phyloP scores from a whole-genome alignment of 345 rosid species.

The Salix dunnii region DNA sequence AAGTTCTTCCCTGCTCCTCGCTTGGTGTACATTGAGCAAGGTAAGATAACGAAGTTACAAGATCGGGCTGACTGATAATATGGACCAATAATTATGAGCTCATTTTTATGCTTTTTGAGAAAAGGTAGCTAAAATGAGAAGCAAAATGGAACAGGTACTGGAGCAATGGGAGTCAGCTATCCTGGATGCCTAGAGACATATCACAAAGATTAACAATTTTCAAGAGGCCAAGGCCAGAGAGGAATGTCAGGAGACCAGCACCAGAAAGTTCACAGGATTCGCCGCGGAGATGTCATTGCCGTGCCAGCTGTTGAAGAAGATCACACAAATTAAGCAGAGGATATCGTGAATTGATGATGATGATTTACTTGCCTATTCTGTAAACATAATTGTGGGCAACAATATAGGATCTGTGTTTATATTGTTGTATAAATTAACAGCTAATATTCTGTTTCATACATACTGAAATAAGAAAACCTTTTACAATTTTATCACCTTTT shows the following conservation, averaged over 20 bases:
- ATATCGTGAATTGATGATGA: too few relatives aligned
- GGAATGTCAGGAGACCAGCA: constrained; percentile 24
- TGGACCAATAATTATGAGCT: neutral
- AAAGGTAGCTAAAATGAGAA: neutral
- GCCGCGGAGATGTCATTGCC: constrained; percentile 35
- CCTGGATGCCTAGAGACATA: constrained; percentile 36
- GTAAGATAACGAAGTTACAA: neutral
- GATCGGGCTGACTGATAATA: neutral
- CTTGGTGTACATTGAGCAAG: constrained; percentile 26
- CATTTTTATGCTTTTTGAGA: neutral
- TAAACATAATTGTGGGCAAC: too few relatives aligned
- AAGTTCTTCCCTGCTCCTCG: constrained; percentile 29
- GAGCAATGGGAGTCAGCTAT: constrained; percentile 23
- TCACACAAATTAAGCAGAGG: too few relatives aligned
- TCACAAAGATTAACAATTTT: constrained; percentile 15
- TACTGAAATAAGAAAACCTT: too few relatives aligned
- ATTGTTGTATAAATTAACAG: too few relatives aligned
- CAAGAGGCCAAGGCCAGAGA: neutral
- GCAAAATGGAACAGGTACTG: constrained; percentile 13
- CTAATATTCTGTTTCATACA: too few relatives aligned
- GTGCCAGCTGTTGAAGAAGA: constrained; percentile 11
- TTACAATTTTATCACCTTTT: too few relatives aligned
- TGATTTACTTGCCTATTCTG: too few relatives aligned
- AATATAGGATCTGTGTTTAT: too few relatives aligned
- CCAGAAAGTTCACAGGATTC: constrained; percentile 34